Evolutionary conservation across 2,329 filamentous ascomycete genomes (phyloP), one percentile per base, ranked within the genome.

Genomic region (Hypomyces perniciosus): DNA sequence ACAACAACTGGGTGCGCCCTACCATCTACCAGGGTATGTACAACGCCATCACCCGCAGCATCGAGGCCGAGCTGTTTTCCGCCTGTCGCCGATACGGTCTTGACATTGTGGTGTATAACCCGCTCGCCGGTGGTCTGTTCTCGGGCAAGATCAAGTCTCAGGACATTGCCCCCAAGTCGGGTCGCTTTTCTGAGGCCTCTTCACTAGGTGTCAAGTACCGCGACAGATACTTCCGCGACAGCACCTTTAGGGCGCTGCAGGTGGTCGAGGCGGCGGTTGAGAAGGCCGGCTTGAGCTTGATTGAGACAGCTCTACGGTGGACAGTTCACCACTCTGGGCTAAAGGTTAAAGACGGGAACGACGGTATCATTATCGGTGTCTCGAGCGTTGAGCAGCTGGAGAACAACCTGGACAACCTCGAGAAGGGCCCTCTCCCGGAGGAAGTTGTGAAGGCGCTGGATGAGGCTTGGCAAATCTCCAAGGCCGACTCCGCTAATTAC

Each of bases 11-110:
- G 88, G 86, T 95, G 12, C 80, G 85, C 37, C 90, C 90, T 1
- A 90, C 86, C 1, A 82, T 95, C 50, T 95, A 89, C 68, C 89
- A 93, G 68, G 90, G 78, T 60, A 92, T 95, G 87, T 92, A 92
- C 70, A 92, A 92, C 67, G 81, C 80, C 51, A 87, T 91, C 58
- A 88, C 84, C 26, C 81, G 89, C 47, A 80, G 79, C 49, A 84
- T 92, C 56, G 89, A 93, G 65, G 66, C 79, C 1, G 88, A 93
- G 66, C 73, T 93, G 39, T 77, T 93, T 48, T 81, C 83, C 3
- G 82, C 83, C 26, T 90, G 86, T 63, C 52, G 52, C 27, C 49
- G 52, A 26, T 54, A 54, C 33, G 52, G 52, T 4, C 44, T 54
- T 30, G 52, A 54, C 5, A 54, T 54, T 30, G 52, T 54, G 10